Base-by-base conservation (phyloP, 108 stramenopile species). In the Skeletonema marinoi region DNA sequence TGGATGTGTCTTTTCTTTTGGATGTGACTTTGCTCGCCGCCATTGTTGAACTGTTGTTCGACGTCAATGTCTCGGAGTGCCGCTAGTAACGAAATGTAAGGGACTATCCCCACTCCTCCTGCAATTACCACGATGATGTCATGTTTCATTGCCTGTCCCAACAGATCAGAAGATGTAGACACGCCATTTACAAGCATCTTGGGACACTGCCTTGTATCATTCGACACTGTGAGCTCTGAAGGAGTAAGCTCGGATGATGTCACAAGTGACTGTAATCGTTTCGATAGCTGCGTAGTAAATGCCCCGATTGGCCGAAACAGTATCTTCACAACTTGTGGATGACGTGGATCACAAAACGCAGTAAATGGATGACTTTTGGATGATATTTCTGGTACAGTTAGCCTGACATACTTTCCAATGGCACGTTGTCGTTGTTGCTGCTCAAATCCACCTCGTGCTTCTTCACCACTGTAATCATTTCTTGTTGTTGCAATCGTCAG, bases 81-180 rank as follows among this genome's bases (percentile, higher is more conserved):
- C 16, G 56, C 62, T 7, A 75, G 32, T 25, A 80, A 64, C 14
- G 78, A 80, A 75, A 80, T 60, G 63, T 75, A 80, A 3, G 74
- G 51, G 1, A 48, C 46, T 16, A 80, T 80, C 2, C 78, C 78
- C 6, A 80, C 74, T 8, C 78, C 78, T 9, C 78, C 78, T 8
- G 78, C 78, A 38, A 80, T 21, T 50, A 80, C 74, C 17, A 80
- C 14, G n/a, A 75, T 59, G 10, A 7, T 75, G 5, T 75, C 74
- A 63, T 80, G 78, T 13, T 21, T 25, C 70, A 61, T 58, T 38
- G 60, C 70, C 1, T 76, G 60, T 7, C 36, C 36, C 31, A 81
- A 32, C 35, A 60, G 38, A 32, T 77, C 56, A 13, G 30, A 25
- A 44, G 32, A 41, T 12, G 44, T 31, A 31, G 62, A 59, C 14